phyloP scores from a whole-genome alignment of 2,329 filamentous ascomycete genomes.

The Pyrenochaeta sp. region DNA sequence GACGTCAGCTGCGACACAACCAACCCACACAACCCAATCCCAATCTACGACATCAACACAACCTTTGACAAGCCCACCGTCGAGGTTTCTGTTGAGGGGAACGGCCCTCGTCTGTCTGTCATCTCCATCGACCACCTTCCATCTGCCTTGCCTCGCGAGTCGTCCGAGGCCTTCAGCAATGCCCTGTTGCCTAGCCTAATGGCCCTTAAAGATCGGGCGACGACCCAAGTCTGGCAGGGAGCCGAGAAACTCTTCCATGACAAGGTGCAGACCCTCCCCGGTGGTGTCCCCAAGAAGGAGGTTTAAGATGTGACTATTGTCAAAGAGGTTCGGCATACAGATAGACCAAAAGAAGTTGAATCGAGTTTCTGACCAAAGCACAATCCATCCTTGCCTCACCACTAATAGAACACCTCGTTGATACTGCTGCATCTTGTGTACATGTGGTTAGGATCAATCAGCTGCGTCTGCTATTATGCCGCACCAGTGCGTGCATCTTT shows the following conservation, averaged over 20 bases:
- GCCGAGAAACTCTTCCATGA: conserved; percentile 86
- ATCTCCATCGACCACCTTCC: conserved; percentile 67
- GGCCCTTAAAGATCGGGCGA: conserved; percentile 77
- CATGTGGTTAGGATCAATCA: too few relatives aligned
- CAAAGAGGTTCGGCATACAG: too few relatives aligned
- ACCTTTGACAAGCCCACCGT: conserved; percentile 91
- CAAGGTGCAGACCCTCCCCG: conserved; percentile 76
- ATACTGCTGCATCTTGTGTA: too few relatives aligned
- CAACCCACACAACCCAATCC: conserved; percentile 76
- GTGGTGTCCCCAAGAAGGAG: conserved; percentile 46
- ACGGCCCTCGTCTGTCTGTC: conserved; percentile 72
- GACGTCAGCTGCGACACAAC: conserved; percentile 71
- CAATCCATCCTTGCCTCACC: too few relatives aligned
- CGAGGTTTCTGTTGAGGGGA: conserved; percentile 68
- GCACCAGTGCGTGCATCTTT: too few relatives aligned
- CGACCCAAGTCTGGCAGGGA: conserved; percentile 80
- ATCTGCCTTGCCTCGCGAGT: conserved; percentile 81
- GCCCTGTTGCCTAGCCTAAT: conserved; percentile 81
- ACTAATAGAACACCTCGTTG: too few relatives aligned
- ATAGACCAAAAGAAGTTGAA: too few relatives aligned
- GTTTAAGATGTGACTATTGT: conserved; percentile 19
- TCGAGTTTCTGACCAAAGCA: too few relatives aligned
- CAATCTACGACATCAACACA: conserved; percentile 84
- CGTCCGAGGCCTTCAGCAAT: conserved; percentile 83
- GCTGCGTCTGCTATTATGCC: too few relatives aligned